phyloP scores from a whole-genome alignment of 1,139 yeast genomes.

The Tardiomyces depauwii region DNA sequence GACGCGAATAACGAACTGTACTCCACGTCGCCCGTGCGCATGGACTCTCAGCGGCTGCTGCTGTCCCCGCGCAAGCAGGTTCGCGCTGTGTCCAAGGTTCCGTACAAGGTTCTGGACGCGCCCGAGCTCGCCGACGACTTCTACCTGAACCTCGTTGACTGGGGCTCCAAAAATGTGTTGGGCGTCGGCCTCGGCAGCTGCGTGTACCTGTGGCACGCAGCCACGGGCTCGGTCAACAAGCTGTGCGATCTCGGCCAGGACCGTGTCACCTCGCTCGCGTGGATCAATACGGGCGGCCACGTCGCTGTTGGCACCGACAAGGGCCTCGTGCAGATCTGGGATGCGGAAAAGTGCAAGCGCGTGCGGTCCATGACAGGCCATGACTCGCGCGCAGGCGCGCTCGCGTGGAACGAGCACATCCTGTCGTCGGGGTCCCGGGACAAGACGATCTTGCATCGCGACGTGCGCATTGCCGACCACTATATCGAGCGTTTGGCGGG shows the following conservation, averaged over 20 bases:
- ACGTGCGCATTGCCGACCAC: conserved; percentile 81
- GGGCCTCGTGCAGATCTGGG: conserved; percentile 93
- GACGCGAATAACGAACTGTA: conserved; percentile 41
- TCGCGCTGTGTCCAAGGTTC: conserved; percentile 71
- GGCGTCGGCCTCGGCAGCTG: conserved; percentile 88
- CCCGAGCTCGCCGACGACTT: conserved; percentile 94
- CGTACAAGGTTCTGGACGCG: conserved; percentile 90
- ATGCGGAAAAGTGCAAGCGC: conserved; percentile 74
- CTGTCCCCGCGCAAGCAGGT: conserved; percentile 75
- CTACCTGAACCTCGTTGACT: conserved; percentile 81
- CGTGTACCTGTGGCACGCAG: conserved; percentile 87
- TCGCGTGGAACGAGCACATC: conserved; percentile 92
- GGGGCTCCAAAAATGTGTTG: conserved; percentile 85
- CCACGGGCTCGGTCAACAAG: conserved; percentile 72
- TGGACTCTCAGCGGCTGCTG: conserved; percentile 70
- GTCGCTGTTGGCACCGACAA: conserved; percentile 82
- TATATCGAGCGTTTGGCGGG: conserved; percentile 57
- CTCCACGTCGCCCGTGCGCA: conserved; percentile 78
- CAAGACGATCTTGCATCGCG: conserved; percentile 74
- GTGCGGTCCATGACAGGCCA: conserved; percentile 92
- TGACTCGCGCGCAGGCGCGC: conserved; percentile 67
- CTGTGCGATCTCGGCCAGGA: conserved; percentile 60
- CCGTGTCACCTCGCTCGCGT: conserved; percentile 68
- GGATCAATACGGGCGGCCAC: conserved; percentile 83
- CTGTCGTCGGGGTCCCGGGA: conserved; percentile 85